phyloP scores from a whole-genome alignment of 129 eudicot species.

The Flaveria robusta region DNA sequence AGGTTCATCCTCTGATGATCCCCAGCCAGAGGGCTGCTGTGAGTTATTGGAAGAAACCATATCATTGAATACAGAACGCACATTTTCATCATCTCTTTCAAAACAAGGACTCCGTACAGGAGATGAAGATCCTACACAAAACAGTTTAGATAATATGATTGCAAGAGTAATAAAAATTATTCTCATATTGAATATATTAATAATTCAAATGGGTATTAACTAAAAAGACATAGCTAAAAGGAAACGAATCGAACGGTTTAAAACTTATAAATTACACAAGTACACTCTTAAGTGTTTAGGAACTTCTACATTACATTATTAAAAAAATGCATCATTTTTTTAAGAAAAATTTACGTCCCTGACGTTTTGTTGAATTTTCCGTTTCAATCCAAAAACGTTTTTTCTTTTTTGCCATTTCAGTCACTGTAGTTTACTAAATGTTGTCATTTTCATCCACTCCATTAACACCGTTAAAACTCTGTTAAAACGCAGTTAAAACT shows the following conservation, averaged over 20 bases:
- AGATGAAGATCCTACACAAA: constrained; percentile 65
- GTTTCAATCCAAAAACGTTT: too few relatives aligned
- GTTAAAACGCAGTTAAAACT: too few relatives aligned
- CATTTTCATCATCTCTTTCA: constrained; percentile 50
- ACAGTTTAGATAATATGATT: constrained; percentile 11
- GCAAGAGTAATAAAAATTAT: background rate
- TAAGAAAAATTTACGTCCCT: too few relatives aligned
- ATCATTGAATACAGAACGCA: constrained; percentile 72
- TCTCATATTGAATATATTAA: background rate
- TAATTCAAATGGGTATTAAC: background rate
- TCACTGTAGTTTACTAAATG: too few relatives aligned
- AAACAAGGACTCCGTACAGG: constrained; percentile 50
- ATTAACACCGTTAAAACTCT: too few relatives aligned
- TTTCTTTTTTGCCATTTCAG: too few relatives aligned
- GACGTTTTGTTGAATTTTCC: too few relatives aligned
- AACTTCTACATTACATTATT: background rate
- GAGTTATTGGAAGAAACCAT: constrained; percentile 66
- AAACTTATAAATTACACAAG: background rate
- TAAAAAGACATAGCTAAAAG: background rate
- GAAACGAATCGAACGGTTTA: background rate
- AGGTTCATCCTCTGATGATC: constrained; percentile 87
- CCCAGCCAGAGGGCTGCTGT: constrained; percentile 63
- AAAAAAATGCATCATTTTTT: background rate
- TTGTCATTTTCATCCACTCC: too few relatives aligned
- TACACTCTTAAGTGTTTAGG: constrained; percentile 4